phyloP scores from a whole-genome alignment of 495 filamentous ascomycete genomes.

The Oidiodendron maius region DNA sequence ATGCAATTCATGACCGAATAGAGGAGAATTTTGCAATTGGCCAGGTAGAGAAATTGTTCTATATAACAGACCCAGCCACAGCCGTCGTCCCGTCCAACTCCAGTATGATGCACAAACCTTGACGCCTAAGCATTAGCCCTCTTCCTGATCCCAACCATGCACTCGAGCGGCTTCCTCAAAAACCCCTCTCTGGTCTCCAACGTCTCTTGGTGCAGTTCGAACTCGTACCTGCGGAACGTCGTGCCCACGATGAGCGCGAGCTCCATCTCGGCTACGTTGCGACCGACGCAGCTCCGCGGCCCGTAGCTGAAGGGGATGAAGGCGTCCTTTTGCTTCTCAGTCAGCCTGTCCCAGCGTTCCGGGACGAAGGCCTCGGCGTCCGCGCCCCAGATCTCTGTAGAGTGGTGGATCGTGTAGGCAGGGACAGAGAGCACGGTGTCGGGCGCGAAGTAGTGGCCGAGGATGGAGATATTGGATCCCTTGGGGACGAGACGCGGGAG shows the following conservation, averaged over 20 bases:
- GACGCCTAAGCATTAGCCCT: conserved; percentile 9
- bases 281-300: conserved; percentile 73
- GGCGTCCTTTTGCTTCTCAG: conserved; percentile 61
- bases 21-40: too few species aligned
- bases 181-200: conserved; percentile 86
- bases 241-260: conserved; percentile 73
- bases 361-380: conserved; percentile 75
- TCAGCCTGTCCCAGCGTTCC: conserved; percentile 66
- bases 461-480: conserved; percentile 36
- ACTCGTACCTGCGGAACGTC: conserved; percentile 71
- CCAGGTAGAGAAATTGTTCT: too few species aligned
- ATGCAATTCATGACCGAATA: too few species aligned
- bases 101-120: too few species aligned
- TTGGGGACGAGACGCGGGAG: conserved; percentile 71
- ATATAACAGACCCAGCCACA: too few species aligned
- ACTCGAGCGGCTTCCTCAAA: conserved; percentile 75
- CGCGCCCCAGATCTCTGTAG: conserved; percentile 72
- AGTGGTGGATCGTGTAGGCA: conserved; percentile 84
- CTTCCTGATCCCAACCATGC: conserved; percentile 64
- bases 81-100: too few species aligned
- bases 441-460: conserved; percentile 61
- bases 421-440: conserved; percentile 79
- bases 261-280: conserved; percentile 93
- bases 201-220: conserved; percentile 60
- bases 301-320: conserved; percentile 86